Percentiles rank a stretch among this genome's conserved stretches.
Conservation (phyloP, 2,329 filamentous ascomycete species). For the Volutella citrinella region DNA sequence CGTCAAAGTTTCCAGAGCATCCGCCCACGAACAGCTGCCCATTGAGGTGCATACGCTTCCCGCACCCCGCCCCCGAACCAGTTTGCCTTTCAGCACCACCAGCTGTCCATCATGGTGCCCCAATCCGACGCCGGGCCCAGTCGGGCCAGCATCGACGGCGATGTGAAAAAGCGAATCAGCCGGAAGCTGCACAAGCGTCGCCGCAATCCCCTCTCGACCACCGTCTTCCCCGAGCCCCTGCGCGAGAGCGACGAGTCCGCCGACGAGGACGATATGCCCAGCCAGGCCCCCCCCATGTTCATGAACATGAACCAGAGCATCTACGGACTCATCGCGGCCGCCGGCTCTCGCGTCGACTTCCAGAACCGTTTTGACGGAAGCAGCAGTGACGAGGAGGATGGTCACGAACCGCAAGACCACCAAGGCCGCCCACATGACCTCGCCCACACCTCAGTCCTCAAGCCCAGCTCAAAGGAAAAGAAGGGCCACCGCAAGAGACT, state of each 20-base stretch:
- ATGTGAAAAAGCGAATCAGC: slow-evolving; percentile 37
- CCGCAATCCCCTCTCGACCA: slow-evolving; percentile 35
- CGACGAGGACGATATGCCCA: slow-evolving; percentile 46
- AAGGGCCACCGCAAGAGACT: slow-evolving; percentile 54
- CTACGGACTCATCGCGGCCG: slow-evolving; percentile 87
- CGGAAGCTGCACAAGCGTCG: slow-evolving; percentile 46
- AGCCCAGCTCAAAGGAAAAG: slow-evolving; percentile 29
- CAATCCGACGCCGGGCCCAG: slow-evolving; percentile 15
- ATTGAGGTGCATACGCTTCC: too few relatives aligned
- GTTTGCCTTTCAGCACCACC: too few relatives aligned
- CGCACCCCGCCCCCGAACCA: too few relatives aligned
- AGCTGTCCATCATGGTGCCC: slow-evolving; percentile 20
- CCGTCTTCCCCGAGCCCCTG: slow-evolving; percentile 49
- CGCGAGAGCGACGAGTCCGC: slow-evolving; percentile 47
- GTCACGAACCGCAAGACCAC: slow-evolving; percentile 36
- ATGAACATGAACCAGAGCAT: slow-evolving; percentile 91
- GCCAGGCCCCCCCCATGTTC: slow-evolving; percentile 47
- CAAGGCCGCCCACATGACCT: slow-evolving; percentile 43
- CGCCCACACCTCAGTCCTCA: slow-evolving; percentile 42
- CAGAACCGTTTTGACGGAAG: slow-evolving; percentile 74
- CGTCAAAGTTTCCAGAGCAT: too few relatives aligned
- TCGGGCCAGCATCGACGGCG: slow-evolving; percentile 27
- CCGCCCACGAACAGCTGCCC: too few relatives aligned
- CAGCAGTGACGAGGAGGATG: slow-evolving; percentile 79
- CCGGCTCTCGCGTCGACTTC: slow-evolving; percentile 79